phyloP scores from a whole-genome alignment of 805 yeast genomes.

The Saccharomyces paradoxus region DNA sequence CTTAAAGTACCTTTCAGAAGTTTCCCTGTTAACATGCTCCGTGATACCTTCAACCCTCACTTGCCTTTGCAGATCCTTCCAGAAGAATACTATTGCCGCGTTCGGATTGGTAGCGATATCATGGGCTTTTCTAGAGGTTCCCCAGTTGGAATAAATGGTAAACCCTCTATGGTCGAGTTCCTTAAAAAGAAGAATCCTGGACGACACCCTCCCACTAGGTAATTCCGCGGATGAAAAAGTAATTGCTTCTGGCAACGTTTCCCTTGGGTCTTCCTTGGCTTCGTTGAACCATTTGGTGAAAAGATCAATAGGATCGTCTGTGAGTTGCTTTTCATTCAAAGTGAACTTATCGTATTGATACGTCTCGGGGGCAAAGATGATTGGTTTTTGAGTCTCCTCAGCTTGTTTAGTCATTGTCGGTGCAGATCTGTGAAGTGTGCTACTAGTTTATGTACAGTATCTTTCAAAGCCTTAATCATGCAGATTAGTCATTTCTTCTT shows the following conservation, averaged over 20 bases:
- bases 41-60: constrained; percentile 85
- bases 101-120: constrained; percentile 67
- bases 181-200: constrained; percentile 77
- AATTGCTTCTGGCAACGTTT: constrained; percentile 72
- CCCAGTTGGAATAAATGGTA: constrained; percentile 88
- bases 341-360: constrained; percentile 73
- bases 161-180: constrained; percentile 83
- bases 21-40: constrained; percentile 65
- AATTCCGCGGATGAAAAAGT: constrained; percentile 81
- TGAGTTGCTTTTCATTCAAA: constrained; percentile 47
- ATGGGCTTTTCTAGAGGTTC: constrained; percentile 65
- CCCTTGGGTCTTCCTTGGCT: constrained; percentile 46
- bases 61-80: constrained; percentile 87
- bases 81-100: constrained; percentile 82
- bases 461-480: not conserved
- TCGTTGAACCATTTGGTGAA: constrained; percentile 81
- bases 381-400: constrained; percentile 25
- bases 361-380: constrained; percentile 72
- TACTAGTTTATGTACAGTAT: not conserved
- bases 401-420: constrained; percentile 14
- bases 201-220: constrained; percentile 85
- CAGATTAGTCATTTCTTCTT: not conserved
- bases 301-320: constrained; percentile 59
- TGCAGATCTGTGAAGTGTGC: not conserved
- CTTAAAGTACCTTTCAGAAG: constrained; percentile 66